Percentiles rank a stretch among this genome's conserved stretches.
phyloP scores from a whole-genome alignment of 2,329 filamentous ascomycete species.

The Beauveria bassiana region DNA sequence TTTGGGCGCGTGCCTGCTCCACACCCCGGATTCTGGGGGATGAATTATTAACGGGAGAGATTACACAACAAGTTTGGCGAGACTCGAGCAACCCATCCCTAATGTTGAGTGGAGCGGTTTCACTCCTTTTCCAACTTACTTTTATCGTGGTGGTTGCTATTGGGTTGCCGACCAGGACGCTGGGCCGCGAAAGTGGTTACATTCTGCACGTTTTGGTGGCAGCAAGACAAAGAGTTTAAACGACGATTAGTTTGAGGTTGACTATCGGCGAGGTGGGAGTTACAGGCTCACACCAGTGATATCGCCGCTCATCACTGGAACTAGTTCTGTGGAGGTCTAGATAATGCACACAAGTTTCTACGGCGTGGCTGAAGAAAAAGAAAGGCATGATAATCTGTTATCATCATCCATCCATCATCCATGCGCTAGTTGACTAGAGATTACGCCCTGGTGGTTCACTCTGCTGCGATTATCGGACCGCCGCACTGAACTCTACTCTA shows the following conservation, averaged over 20 bases:
- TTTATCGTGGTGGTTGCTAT: background rate
- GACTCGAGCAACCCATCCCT: background rate
- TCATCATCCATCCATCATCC: background rate
- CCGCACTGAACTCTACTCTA: background rate
- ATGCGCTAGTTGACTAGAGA: background rate
- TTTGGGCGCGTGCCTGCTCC: background rate
- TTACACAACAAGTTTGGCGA: background rate
- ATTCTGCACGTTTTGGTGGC: background rate
- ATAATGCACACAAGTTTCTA: background rate
- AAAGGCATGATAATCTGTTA: background rate
- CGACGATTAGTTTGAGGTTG: too few relatives aligned
- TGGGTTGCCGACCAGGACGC: background rate
- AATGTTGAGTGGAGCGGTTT: background rate
- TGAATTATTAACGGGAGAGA: background rate
- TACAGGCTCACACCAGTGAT: background rate
- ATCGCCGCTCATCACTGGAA: background rate
- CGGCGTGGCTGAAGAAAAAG: background rate
- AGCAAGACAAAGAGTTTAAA: too few relatives aligned
- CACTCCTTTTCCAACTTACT: background rate
- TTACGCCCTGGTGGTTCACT: background rate
- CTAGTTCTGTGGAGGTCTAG: background rate
- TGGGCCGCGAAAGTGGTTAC: background rate
- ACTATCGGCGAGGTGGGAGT: background rate
- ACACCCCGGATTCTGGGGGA: conserved; percentile 11
- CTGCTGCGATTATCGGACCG: background rate